phyloP scores from a whole-genome alignment of 352 stramenopile genomes.

The Pythium dissotocum region DNA sequence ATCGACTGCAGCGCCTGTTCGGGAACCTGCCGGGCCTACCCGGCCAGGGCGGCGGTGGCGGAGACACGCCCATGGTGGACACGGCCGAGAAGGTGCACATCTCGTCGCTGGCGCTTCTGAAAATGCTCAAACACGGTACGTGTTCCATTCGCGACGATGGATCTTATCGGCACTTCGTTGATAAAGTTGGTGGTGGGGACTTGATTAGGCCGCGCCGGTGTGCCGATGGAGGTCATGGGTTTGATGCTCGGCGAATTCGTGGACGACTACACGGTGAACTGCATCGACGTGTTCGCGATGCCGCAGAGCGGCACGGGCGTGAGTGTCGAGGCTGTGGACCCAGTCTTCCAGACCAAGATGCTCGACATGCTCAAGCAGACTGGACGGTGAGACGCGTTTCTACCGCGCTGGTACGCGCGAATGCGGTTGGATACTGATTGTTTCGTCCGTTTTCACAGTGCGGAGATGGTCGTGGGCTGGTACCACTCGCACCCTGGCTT shows the following conservation, averaged over 20 bases:
- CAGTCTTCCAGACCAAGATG: constrained; percentile 99
- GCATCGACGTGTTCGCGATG: constrained; percentile 99
- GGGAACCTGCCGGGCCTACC: constrained; percentile 79
- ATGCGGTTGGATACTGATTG: too few species aligned
- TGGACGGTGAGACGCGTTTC: constrained; percentile 44
- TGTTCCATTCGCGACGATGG: neutral
- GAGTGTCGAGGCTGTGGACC: constrained; percentile 98
- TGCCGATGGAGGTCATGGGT: constrained; percentile 99
- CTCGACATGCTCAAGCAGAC: constrained; percentile 99
- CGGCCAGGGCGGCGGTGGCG: constrained; percentile 63
- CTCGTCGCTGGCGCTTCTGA: constrained; percentile 97
- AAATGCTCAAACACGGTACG: constrained; percentile 99
- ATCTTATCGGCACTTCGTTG: constrained; percentile 16
- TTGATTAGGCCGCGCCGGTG: constrained; percentile 90
- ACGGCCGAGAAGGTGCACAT: constrained; percentile 99
- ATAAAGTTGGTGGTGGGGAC: constrained; percentile 13
- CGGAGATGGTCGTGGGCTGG: constrained; percentile 96
- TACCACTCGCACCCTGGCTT: constrained; percentile 99
- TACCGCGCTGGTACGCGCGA: neutral
- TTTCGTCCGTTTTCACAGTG: constrained; percentile 28
- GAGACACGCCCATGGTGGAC: constrained; percentile 94
- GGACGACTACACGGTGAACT: constrained; percentile 99
- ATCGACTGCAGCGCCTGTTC: constrained; percentile 86
- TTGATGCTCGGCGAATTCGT: constrained; percentile 99
- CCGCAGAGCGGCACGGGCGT: constrained; percentile 96